Percentiles rank a stretch among this genome's conserved stretches.
Conservation (phyloP, 179 eudicot species). For the Spergularia azorica region DNA sequence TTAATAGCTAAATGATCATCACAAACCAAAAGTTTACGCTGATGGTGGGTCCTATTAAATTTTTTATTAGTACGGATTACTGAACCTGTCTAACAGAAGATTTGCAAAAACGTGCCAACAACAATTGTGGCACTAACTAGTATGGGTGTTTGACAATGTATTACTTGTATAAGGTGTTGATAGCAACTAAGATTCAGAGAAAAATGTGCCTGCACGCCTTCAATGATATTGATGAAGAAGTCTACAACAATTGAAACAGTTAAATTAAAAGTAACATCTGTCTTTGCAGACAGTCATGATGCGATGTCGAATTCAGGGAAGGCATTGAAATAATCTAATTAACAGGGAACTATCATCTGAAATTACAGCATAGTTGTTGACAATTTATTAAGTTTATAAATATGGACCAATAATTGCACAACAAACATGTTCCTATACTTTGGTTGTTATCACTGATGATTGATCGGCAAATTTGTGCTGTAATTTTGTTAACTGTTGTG, state of each 20-base stretch:
- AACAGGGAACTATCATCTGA: neutral
- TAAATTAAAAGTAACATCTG: neutral
- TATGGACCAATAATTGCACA: too few species aligned
- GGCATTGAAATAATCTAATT: neutral
- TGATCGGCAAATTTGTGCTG: neutral
- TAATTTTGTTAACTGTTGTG: neutral
- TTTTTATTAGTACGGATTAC: neutral
- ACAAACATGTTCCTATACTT: too few species aligned
- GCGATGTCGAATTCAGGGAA: neutral
- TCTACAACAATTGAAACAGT: neutral
- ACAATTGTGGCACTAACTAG: neutral
- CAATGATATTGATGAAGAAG: neutral
- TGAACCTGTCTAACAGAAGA: neutral
- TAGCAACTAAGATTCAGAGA: neutral
- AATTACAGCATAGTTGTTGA: neutral
- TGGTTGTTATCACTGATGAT: neutral
- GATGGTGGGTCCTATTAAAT: neutral
- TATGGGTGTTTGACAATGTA: neutral
- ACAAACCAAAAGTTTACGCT: neutral
- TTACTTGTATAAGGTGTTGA: neutral
- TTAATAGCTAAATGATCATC: neutral
- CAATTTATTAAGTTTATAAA: neutral
- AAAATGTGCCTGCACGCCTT: neutral
- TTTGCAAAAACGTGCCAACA: neutral
- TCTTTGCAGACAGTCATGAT: neutral